A percentile compares a stretch with the other conserved stretches of the same genome.
Evolutionary conservation across 176 grass and related monocot species (phyloP).

Genomic region (Carex parvula): DNA sequence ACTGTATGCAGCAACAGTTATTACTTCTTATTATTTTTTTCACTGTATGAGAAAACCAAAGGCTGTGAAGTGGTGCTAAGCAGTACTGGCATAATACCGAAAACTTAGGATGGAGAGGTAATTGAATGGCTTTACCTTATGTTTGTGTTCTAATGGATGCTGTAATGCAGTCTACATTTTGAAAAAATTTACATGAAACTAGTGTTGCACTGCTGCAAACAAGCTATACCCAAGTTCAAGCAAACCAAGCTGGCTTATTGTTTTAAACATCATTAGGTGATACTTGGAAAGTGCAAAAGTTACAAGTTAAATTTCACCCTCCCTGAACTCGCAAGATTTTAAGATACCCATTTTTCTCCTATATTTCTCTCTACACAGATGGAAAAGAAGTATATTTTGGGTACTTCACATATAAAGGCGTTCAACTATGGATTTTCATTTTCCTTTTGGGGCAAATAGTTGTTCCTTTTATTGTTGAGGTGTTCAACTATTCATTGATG

Average conservation of each 20-base stretch:
- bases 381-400: not conserved
- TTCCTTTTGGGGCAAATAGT: not conserved
- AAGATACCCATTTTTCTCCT: not conserved
- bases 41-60: not conserved
- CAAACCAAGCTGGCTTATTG: not conserved
- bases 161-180: not conserved
- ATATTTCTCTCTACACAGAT: not conserved
- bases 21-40: not conserved
- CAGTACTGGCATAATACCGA: not conserved
- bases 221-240: not conserved
- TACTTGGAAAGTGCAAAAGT: not conserved
- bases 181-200: not conserved
- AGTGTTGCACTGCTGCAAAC: not conserved
- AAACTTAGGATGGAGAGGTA: not conserved
- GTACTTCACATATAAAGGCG: not conserved
- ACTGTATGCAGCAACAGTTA: slow-evolving; percentile 15
- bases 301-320: not conserved
- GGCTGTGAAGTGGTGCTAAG: not conserved
- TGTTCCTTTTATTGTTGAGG: not conserved
- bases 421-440: not conserved
- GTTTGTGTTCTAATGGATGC: not conserved
- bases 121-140: not conserved
- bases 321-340: not conserved
- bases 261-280: not conserved
- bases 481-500: not conserved